Evolutionary conservation across 2,329 filamentous ascomycete genomes (phyloP).

Genomic region (Cadophora gregata): DNA sequence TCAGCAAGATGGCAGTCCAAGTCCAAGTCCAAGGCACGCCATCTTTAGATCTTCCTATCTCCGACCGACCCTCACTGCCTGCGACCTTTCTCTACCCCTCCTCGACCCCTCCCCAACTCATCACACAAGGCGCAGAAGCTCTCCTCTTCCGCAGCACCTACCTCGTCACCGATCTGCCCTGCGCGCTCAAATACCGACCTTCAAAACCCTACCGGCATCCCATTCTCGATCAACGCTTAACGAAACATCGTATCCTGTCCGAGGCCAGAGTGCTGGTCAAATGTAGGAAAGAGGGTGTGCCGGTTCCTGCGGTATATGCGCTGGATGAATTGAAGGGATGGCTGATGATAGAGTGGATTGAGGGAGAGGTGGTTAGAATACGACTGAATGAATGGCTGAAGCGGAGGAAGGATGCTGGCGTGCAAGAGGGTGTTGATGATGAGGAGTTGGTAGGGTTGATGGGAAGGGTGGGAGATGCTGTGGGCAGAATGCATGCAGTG

Average conservation of each 20-base stretch:
- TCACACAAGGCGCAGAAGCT: slow-evolving; percentile 95
- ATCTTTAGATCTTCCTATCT: background rate
- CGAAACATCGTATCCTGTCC: slow-evolving; percentile 82
- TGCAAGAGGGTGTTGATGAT: slow-evolving; percentile 51
- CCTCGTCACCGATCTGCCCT: slow-evolving; percentile 69
- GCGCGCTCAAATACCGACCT: slow-evolving; percentile 90
- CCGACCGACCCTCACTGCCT: slow-evolving; percentile 32
- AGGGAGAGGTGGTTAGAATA: slow-evolving; percentile 72
- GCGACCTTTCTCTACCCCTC: slow-evolving; percentile 56
- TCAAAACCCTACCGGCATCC: slow-evolving; percentile 92
- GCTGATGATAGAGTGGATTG: slow-evolving; percentile 86
- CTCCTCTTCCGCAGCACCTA: slow-evolving; percentile 89
- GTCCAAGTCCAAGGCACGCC: slow-evolving; percentile 12
- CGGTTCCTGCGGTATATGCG: slow-evolving; percentile 82
- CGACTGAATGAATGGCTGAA: slow-evolving; percentile 73
- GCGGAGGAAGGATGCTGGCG: slow-evolving; percentile 41
- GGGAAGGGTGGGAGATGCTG: slow-evolving; percentile 70
- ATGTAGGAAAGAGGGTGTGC: slow-evolving; percentile 78
- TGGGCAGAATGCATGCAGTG: slow-evolving; percentile 79
- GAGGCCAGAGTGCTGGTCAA: slow-evolving; percentile 86
- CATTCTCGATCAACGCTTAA: slow-evolving; percentile 84
- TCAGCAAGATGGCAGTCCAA: slow-evolving; percentile 12
- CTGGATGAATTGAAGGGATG: slow-evolving; percentile 68
- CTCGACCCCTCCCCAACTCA: slow-evolving; percentile 66
- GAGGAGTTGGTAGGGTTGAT: slow-evolving; percentile 66